These are phyloP conservation scores for Thuidium tamariscinum DNA, from an alignment of 225 moss, liverwort and hornwort species.

Conservation along the genomic window DNA sequence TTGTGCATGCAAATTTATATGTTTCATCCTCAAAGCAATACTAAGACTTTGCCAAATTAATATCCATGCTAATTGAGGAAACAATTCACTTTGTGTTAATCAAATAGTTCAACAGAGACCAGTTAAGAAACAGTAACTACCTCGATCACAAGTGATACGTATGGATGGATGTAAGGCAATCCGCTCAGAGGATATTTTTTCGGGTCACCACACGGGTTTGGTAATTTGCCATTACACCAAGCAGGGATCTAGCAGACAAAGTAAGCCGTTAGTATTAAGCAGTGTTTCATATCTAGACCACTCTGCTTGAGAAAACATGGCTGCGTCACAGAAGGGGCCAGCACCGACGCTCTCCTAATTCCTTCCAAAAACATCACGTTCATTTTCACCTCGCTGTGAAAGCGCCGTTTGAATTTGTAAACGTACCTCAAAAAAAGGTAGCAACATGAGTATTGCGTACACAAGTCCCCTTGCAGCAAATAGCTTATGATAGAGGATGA, in stretches of 20 bases:
- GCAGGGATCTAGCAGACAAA: conserved; percentile 34
- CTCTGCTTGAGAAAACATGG: background rate
- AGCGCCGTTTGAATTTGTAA: background rate
- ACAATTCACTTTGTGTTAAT: background rate
- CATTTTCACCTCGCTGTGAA: background rate
- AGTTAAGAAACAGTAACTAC: conserved; percentile 9
- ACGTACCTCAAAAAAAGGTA: conserved; percentile 59
- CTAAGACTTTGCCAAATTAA: background rate
- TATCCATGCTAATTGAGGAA: background rate
- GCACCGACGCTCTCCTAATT: background rate
- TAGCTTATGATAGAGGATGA: conserved; percentile 38
- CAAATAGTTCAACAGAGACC: background rate
- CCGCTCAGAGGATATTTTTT: conserved; percentile 42
- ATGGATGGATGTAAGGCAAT: conserved; percentile 38
- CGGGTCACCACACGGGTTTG: conserved; percentile 39
- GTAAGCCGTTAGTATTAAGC: background rate
- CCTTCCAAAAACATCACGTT: background rate
- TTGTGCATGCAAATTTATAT: background rate
- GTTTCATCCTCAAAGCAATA: background rate
- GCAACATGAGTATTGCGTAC: conserved; percentile 23
- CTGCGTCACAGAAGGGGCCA: background rate
- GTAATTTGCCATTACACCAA: conserved; percentile 38
- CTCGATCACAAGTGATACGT: conserved; percentile 33
- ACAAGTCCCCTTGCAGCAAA: conserved; percentile 21
- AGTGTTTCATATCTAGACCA: background rate